phyloP scores from a whole-genome alignment of 2,329 filamentous ascomycete species.

The Penicillium sclerotiorum region DNA sequence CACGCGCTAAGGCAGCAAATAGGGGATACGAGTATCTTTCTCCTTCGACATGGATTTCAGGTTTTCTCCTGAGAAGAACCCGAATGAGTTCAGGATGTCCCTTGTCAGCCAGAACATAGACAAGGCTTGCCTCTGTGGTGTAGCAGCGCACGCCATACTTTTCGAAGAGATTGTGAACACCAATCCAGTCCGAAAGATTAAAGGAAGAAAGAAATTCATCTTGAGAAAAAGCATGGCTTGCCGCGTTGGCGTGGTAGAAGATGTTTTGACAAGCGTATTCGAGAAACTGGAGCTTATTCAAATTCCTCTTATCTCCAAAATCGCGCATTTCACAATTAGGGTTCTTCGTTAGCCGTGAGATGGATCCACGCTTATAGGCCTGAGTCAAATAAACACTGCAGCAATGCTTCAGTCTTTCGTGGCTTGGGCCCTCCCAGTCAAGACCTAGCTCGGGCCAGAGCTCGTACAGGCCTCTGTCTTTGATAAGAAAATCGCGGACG shows the following conservation, averaged over 20 bases:
- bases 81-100: slow-evolving; percentile 16
- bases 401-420: slow-evolving; percentile 48
- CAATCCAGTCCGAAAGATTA: slow-evolving; percentile 33
- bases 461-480: slow-evolving; percentile 30
- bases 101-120: slow-evolving; percentile 22
- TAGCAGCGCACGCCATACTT: slow-evolving; percentile 32
- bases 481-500: slow-evolving; percentile 36
- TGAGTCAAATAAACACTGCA: slow-evolving; percentile 16
- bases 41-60: slow-evolving; percentile 6
- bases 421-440: slow-evolving; percentile 34
- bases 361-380: neutral
- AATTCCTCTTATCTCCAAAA: too few relatives aligned
- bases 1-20: slow-evolving; percentile 19
- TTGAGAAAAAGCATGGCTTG: slow-evolving; percentile 22
- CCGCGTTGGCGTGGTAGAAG: slow-evolving; percentile 32
- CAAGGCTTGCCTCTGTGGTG: slow-evolving; percentile 3
- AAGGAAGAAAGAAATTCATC: slow-evolving; percentile 30
- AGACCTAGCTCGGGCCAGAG: slow-evolving; percentile 35
- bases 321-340: too few relatives aligned
- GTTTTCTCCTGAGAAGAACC: neutral
- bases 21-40: slow-evolving; percentile 20
- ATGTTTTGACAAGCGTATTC: slow-evolving; percentile 32
- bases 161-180: slow-evolving; percentile 36
- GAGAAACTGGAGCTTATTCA: slow-evolving; percentile 42
- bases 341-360: too few relatives aligned